Conservation (phyloP, 1,284 basidiomycete genomes). For the Inonotus obliquus region DNA sequence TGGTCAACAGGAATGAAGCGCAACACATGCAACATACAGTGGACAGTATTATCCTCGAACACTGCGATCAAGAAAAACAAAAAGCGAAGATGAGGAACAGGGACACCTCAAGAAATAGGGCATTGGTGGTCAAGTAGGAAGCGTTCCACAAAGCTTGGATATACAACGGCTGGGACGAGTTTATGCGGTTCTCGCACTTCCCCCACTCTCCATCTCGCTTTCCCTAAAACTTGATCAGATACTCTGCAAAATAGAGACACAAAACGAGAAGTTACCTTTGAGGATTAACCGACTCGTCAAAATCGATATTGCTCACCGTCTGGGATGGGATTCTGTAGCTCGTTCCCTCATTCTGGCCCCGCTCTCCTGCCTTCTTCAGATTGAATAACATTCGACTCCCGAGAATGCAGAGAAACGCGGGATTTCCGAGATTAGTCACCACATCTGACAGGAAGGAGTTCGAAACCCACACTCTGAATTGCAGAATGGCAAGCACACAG, state of each 20-base stretch:
- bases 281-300: not conserved
- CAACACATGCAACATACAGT: too few species aligned
- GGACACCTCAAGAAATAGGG: too few species aligned
- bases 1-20: too few species aligned
- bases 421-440: constrained; percentile 4
- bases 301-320: not conserved
- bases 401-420: not conserved
- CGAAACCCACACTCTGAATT: not conserved
- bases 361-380: not conserved
- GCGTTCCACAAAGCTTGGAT: too few species aligned
- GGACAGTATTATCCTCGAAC: too few species aligned
- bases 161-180: too few species aligned
- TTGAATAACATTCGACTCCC: not conserved
- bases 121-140: too few species aligned
- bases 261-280: not conserved
- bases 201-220: not conserved
- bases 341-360: not conserved
- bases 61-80: too few species aligned
- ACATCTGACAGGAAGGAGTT: not conserved
- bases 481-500: not conserved
- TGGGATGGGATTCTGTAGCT: not conserved
- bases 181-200: not conserved
- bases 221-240: not conserved
- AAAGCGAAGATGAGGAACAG: too few species aligned
- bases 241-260: not conserved